Evolutionary conservation across 345 rosid species (phyloP), one percentile per base, ranked within the genome.

Genomic region (Psidium guajava): DNA sequence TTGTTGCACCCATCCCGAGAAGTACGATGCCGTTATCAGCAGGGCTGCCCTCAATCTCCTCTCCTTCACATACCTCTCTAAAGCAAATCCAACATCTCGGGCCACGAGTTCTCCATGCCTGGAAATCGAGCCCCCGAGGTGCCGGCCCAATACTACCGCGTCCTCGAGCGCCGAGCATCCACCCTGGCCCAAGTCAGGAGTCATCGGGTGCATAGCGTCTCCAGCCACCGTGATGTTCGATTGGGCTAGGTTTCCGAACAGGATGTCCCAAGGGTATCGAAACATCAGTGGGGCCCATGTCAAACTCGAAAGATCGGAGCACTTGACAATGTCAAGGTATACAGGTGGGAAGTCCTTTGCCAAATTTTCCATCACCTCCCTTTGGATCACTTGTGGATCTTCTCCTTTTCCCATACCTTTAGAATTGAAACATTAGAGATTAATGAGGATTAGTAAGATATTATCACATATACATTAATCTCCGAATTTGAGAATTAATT

Each of bases 201-300:
- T 93, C 91, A 89, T 92, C 5, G 93, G 92, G 28, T 93, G 95
- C 88, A 91, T 89, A 25, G 94, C 95, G 28, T 93, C 94, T 1
- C 95, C 93, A 0, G 89, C 92, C 14, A 91, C 88, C 4, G 90
- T 88, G 0, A 93, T 44, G n/a, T 87, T 92, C 7, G 86, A 89
- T 32, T 77, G 87, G 82, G 87, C 91, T 8, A 90, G 59, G 10
- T 82, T 93, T 77, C 90, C 90, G 11, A 88, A 82, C 1, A 90
- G 18, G 21, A 92, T 51, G 25, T 88, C 58, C 92, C 93, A 92
- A 3, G 93, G 95, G 16, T 83, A n/a, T n/a, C n/a, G n/a, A n/a
- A n/a, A n/a, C n/a, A n/a, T n/a, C n/a, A n/a, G n/a, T n/a, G n/a
- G n/a, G 1, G 91, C 85, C 88, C 88, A 88, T n/a, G 89, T 50